phyloP scores from a whole-genome alignment of 2,329 filamentous ascomycete genomes.

The Graphilbum ipis-grandicollis region DNA sequence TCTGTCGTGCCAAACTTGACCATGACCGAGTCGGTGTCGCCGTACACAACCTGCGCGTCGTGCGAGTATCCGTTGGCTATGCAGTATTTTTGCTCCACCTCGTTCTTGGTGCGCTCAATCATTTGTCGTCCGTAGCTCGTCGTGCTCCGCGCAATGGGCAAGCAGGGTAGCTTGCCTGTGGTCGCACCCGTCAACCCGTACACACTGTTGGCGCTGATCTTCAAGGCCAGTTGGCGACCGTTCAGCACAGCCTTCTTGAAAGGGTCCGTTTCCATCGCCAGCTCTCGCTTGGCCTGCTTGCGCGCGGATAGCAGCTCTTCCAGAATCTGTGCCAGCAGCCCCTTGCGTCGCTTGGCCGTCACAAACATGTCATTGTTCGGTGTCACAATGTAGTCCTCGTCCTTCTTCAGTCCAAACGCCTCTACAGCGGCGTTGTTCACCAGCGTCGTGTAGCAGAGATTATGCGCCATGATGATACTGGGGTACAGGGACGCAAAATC shows the following conservation, averaged over 20 bases:
- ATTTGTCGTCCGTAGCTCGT: conserved; percentile 95
- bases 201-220: conserved; percentile 93
- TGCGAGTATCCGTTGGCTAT: conserved; percentile 90
- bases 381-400: conserved; percentile 91
- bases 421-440: conserved; percentile 65
- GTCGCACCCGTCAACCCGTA: conserved; percentile 96
- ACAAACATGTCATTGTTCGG: conserved; percentile 90
- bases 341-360: conserved; percentile 76
- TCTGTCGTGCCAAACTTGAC: conserved; percentile 92
- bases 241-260: conserved; percentile 98
- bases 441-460: conserved; percentile 91
- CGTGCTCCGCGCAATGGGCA: conserved; percentile 90
- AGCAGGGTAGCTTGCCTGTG: conserved; percentile 84
- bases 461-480: conserved; percentile 97
- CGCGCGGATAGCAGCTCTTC: conserved; percentile 82
- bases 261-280: conserved; percentile 75
- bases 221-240: conserved; percentile 88
- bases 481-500: conserved; percentile 98
- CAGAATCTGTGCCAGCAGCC: conserved; percentile 82
- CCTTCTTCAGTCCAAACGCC: conserved; percentile 60
- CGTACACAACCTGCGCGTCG: conserved; percentile 93
- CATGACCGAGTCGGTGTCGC: conserved; percentile 99
- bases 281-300: conserved; percentile 85
- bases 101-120: conserved; percentile 97
- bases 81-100: conserved; percentile 78